These are phyloP conservation scores for Capsella bursapastoris DNA, from an alignment of 345 rosid species.

Conservation along the genomic window DNA sequence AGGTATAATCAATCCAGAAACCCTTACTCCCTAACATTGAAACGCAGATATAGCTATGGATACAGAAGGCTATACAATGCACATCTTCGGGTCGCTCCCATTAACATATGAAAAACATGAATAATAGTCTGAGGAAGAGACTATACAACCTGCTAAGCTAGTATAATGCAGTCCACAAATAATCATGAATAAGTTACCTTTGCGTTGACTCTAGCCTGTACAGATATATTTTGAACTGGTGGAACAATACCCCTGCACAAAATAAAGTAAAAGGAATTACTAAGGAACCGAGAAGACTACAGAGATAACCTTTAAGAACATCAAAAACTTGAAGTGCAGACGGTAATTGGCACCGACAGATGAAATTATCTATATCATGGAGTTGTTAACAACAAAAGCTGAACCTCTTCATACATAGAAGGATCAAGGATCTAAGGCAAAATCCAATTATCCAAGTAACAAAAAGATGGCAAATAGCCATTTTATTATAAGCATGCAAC, in stretches of 20 bases:
- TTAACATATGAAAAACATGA: background rate
- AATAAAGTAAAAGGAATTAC: background rate
- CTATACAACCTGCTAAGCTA: background rate
- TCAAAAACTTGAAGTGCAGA: slow-evolving; percentile 12
- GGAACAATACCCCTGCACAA: slow-evolving; percentile 57
- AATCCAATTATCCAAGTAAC: slow-evolving; percentile 43
- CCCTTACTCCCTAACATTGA: slow-evolving; percentile 5
- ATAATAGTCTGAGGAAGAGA: background rate
- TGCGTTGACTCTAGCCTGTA: slow-evolving; percentile 19
- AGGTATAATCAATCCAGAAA: background rate
- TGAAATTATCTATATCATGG: slow-evolving; percentile 15
- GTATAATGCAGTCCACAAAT: background rate
- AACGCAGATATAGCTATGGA: background rate
- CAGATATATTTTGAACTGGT: slow-evolving; percentile 41
- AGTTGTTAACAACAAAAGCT: slow-evolving; percentile 21
- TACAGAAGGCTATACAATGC: slow-evolving; percentile 6
- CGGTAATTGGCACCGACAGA: slow-evolving; percentile 29
- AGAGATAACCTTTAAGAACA: slow-evolving; percentile 14
- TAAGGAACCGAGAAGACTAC: slow-evolving; percentile 16
- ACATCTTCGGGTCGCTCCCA: slow-evolving; percentile 5
- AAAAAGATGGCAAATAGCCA: slow-evolving; percentile 48
- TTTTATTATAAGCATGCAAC: slow-evolving; percentile 31
- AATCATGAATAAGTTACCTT: slow-evolving; percentile 53
- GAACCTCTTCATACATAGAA: slow-evolving; percentile 44
- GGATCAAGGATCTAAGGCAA: slow-evolving; percentile 26